Evolutionary conservation across 1,284 basidiomycete genomes (phyloP).

Genomic region (Irpex sp.): DNA sequence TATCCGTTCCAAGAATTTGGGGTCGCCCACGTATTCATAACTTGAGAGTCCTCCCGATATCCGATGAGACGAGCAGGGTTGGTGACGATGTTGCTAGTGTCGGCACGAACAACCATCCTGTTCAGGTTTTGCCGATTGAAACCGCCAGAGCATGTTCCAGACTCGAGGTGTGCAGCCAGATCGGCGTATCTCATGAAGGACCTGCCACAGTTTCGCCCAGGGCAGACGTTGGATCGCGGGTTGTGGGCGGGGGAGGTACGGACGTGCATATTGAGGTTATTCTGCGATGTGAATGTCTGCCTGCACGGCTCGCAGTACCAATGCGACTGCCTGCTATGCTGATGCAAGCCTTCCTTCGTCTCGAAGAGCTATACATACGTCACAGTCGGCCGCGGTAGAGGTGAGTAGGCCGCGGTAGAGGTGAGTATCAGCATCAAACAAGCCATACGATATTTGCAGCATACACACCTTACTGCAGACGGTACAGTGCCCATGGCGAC

Average conservation of each 20-base stretch:
- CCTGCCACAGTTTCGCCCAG: constrained; percentile 21
- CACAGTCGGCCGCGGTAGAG: no score
- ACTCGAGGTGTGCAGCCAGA: constrained; percentile 29
- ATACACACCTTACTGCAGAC: constrained; percentile 15
- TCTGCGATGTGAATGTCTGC: constrained; percentile 23
- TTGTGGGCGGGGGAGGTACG: constrained; percentile 23
- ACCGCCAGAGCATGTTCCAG: constrained; percentile 27
- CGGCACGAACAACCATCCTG: constrained; percentile 18
- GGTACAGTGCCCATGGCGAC: constrained; percentile 9
- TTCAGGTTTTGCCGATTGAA: constrained; percentile 27
- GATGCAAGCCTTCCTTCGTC: constrained; percentile 15
- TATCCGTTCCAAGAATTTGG: constrained; percentile 32
- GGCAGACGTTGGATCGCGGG: constrained; percentile 20
- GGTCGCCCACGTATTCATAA: constrained; percentile 23
- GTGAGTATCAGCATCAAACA: background rate
- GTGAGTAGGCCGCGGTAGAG: no score
- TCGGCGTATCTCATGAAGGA: constrained; percentile 28
- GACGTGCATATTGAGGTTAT: constrained; percentile 24
- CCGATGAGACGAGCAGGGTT: constrained; percentile 27
- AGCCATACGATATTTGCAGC: background rate
- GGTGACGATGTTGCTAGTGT: constrained; percentile 27
- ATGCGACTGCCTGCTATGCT: constrained; percentile 23
- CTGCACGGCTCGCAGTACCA: constrained; percentile 24
- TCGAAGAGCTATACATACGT: constrained; percentile 11
- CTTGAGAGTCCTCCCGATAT: constrained; percentile 1